Evolutionary conservation across 2,329 filamentous ascomycete species (phyloP).

Genomic region (Aspergillus glaucus): DNA sequence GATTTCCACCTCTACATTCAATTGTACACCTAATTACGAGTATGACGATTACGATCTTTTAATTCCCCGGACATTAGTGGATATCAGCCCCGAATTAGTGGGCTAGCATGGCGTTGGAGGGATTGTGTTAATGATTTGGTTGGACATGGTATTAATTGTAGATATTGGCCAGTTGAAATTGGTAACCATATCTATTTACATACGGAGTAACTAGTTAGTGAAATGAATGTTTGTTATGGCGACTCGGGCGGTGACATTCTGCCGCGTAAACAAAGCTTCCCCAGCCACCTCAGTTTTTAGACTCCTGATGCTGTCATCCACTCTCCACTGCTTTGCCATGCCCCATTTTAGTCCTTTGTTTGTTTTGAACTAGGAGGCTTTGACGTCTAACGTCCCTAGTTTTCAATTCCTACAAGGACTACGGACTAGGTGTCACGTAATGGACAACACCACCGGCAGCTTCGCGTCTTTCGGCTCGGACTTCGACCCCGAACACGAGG

Average conservation of each 20-base stretch:
- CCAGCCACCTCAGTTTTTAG: background rate
- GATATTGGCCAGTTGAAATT: too few species aligned
- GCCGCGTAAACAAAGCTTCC: constrained; percentile 1
- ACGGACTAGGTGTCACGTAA: background rate
- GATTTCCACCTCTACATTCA: background rate
- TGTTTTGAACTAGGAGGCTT: constrained; percentile 10
- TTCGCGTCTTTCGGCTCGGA: constrained; percentile 29
- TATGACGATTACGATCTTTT: constrained; percentile 10
- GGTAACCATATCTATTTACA: too few species aligned
- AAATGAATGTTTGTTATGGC: background rate
- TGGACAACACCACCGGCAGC: constrained; percentile 17
- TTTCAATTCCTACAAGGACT: background rate
- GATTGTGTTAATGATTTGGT: background rate
- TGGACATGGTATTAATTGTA: too few species aligned
- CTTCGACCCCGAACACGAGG: constrained; percentile 40
- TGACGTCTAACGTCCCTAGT: background rate
- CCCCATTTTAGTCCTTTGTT: constrained; percentile 5
- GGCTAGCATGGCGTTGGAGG: constrained; percentile 22
- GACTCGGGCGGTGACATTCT: constrained; percentile 3
- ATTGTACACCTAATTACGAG: constrained; percentile 6
- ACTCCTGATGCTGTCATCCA: background rate
- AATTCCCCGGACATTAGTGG: too few species aligned
- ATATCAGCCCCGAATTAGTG: background rate
- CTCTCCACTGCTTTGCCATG: background rate
- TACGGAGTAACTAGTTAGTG: too few species aligned